A percentile compares a stretch with the other conserved stretches of the same genome.
Conservation (phyloP, 345 rosid genomes). For the Corymbia maculata region DNA sequence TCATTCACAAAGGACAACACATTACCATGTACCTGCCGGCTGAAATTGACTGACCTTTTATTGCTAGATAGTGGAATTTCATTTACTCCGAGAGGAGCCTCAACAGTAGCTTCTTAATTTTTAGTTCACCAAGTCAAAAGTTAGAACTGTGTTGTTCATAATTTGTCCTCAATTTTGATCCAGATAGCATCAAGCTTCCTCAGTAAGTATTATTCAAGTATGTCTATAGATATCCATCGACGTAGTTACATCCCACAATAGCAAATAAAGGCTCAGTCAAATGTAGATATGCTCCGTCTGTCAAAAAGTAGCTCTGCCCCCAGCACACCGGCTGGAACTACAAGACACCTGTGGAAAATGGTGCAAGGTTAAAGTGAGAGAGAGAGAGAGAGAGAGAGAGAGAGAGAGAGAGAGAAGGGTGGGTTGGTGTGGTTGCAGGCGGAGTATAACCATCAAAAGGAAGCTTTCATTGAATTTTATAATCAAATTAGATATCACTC, state of each 20-base stretch:
- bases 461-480: too few relatives aligned
- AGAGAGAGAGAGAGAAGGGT: too few relatives aligned
- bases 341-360: neutral
- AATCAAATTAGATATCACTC: neutral
- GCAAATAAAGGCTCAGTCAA: neutral
- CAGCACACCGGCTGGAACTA: neutral
- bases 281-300: neutral
- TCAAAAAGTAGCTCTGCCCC: neutral
- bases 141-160: neutral
- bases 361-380: neutral
- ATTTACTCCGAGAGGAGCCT: neutral
- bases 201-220: neutral
- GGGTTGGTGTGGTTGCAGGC: neutral
- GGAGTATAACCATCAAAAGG: neutral
- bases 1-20: too few relatives aligned
- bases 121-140: neutral
- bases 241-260: neutral
- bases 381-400: too few relatives aligned
- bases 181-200: neutral
- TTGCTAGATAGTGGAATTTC: neutral
- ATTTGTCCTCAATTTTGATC: neutral
- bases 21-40: neutral
- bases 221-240: neutral
- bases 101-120: neutral
- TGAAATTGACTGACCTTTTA: neutral